phyloP scores from a whole-genome alignment of 208 protist genomes.

The Leishmania guyanensis region DNA sequence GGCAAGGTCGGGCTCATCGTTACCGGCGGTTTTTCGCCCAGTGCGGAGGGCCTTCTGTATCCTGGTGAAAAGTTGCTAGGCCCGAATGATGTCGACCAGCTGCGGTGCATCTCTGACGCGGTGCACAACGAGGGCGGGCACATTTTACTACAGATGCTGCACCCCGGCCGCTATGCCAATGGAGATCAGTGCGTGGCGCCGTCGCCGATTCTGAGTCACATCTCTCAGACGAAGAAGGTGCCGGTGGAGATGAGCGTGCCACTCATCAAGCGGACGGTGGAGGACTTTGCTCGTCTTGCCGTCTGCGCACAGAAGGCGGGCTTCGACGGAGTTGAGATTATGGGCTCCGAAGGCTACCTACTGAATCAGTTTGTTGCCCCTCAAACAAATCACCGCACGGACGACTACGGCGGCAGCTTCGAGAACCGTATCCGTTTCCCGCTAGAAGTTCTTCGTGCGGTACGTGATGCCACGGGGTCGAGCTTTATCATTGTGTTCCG shows the following conservation, averaged over 20 bases:
- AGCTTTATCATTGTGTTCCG: conserved; percentile 93
- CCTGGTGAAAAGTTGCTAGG: conserved; percentile 69
- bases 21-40: conserved; percentile 87
- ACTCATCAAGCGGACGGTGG: conserved; percentile 80
- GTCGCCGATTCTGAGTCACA: conserved; percentile 52
- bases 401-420: conserved; percentile 81
- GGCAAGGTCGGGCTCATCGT: conserved; percentile 90
- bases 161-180: conserved; percentile 83
- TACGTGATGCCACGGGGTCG: conserved; percentile 47
- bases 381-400: conserved; percentile 87
- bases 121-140: conserved; percentile 88
- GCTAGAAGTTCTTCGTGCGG: conserved; percentile 79
- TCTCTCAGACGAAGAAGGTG: conserved; percentile 57
- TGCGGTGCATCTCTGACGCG: conserved; percentile 80
- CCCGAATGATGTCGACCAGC: conserved; percentile 53
- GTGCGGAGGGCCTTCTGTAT: conserved; percentile 73
- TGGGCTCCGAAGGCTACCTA: conserved; percentile 92
- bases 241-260: conserved; percentile 65
- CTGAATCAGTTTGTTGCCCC: conserved; percentile 93
- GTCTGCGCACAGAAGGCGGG: conserved; percentile 89
- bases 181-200: conserved; percentile 52
- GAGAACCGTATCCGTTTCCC: conserved; percentile 86
- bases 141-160: conserved; percentile 93
- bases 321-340: conserved; percentile 96
- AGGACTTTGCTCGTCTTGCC: conserved; percentile 82